Base-by-base conservation (phyloP, 768 basidiomycete species). In the Chalciporus sphaerocephalus region DNA sequence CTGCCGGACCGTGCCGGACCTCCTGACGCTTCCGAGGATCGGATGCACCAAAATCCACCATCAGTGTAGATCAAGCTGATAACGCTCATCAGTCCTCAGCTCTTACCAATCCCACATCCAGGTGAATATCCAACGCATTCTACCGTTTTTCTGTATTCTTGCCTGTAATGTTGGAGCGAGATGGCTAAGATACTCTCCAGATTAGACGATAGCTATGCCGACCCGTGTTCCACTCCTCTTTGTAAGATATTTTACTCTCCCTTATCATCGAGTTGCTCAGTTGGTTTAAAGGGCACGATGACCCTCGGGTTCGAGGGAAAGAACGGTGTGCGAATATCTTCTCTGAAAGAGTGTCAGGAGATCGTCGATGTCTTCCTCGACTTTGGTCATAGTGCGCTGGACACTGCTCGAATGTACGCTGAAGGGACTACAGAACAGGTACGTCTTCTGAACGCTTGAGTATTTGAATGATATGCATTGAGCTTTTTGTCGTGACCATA, bases 371-470 rank as follows among this genome's bases (percentile, higher is more conserved):
- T 64, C 3, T 76, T 75, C 59, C 62, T 72, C 37, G 52, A 54
- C 12, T 58, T 70, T 36, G 74, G 74, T 3, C 66, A 75, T 44
- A 64, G 53, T 7, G 73, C 76, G 53, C 59, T 81, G 18, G 80
- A 82, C 47, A 75, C 77, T 0, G 73, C 79, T 8, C 67, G 76
- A 15, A 54, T 67, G 6, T 81, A 83, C 45, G 69, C 63, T 10
- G 69, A 68, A 20, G 78, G 80, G 1, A 80, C 80, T 0, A 78
- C 79, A 6, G 81, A 85, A 56, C 68, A 70, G 56, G 76, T 74
- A 30, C 7, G 64, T 40, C 30, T 6, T 32, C n/a, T 5, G 9
- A 4, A n/a, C 15, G 5, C 30, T 15, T 15, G 9, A n/a, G 2
- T 6, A n/a, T n/a, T n/a, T 28, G 11, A 10, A 12, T 3, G 30